These are phyloP conservation scores for Fusarium nygamai DNA, from an alignment of 2,329 filamentous ascomycete species.

Conservation along the genomic window DNA sequence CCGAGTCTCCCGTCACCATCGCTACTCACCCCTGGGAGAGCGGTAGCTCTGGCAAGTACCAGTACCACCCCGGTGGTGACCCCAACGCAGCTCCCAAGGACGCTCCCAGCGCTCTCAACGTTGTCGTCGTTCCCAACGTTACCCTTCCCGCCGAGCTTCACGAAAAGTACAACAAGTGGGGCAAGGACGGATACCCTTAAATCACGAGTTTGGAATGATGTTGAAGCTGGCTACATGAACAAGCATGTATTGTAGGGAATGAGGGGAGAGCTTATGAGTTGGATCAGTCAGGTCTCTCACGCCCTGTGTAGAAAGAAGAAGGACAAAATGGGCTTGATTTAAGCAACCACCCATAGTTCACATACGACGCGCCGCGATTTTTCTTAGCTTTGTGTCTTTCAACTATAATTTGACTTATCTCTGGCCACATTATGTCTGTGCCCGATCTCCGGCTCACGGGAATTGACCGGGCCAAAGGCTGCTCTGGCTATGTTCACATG, in stretches of 20 bases:
- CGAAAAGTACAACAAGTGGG: constrained; percentile 99
- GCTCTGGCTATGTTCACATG: not conserved
- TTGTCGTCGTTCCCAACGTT: constrained; percentile 92
- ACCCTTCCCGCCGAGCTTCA: constrained; percentile 92
- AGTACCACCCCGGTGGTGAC: constrained; percentile 89
- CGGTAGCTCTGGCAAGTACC: constrained; percentile 72
- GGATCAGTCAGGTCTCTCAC: constrained; percentile 12
- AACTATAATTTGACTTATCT: constrained; percentile 28
- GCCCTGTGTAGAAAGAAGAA: constrained; percentile 40
- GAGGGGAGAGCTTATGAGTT: constrained; percentile 18
- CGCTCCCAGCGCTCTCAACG: constrained; percentile 94
- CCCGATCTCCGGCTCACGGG: not conserved
- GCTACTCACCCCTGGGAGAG: constrained; percentile 93
- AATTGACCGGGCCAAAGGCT: constrained; percentile 2
- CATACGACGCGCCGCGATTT: constrained; percentile 34
- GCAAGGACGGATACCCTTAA: constrained; percentile 90
- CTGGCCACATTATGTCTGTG: not conserved
- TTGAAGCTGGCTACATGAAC: constrained; percentile 21
- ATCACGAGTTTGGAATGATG: constrained; percentile 3
- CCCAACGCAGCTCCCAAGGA: constrained; percentile 79
- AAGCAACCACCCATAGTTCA: constrained; percentile 40
- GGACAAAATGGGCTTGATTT: constrained; percentile 35
- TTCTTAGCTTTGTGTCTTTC: constrained; percentile 38
- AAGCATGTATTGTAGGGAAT: constrained; percentile 22
- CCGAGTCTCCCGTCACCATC: constrained; percentile 80